phyloP scores from a whole-genome alignment of 768 basidiomycete species.

The Pleurotus tuber-regium region DNA sequence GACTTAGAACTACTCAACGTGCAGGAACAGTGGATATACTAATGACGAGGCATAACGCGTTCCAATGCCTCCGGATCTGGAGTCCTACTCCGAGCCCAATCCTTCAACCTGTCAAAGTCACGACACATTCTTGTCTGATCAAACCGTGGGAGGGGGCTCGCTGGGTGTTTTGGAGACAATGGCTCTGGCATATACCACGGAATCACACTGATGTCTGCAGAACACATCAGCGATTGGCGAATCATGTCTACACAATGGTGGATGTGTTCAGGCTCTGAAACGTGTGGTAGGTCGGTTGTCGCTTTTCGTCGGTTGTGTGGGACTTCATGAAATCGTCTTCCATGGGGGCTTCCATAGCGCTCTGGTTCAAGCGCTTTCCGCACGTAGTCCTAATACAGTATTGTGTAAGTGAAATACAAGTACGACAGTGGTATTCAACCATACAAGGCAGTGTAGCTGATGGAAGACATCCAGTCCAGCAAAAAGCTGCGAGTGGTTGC shows the following conservation, averaged over 20 bases:
- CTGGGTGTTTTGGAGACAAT: background rate
- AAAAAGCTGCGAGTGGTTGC: constrained; percentile 18
- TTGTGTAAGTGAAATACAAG: background rate
- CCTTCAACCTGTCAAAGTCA: constrained; percentile 17
- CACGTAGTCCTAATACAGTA: constrained; percentile 16
- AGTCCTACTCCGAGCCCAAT: constrained; percentile 16
- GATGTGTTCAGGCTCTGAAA: constrained; percentile 14
- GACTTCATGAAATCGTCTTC: background rate
- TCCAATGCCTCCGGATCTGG: constrained; percentile 2
- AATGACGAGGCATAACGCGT: constrained; percentile 3
- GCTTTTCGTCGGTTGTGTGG: background rate
- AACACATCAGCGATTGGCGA: constrained; percentile 21
- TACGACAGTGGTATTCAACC: too few species aligned
- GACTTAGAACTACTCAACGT: too few species aligned
- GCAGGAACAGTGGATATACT: too few species aligned
- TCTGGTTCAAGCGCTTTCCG: constrained; percentile 15
- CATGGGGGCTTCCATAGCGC: constrained; percentile 14
- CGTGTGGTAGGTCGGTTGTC: constrained; percentile 8
- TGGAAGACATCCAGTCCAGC: constrained; percentile 24
- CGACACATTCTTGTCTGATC: constrained; percentile 14
- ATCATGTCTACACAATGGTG: constrained; percentile 20
- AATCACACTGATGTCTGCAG: constrained; percentile 17
- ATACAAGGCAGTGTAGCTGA: constrained; percentile 24
- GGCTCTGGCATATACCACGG: constrained; percentile 17
- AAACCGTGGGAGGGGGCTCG: constrained; percentile 2